Base-by-base conservation (phyloP, 164 flowering plant genomes). In the Nymphaea thermarum region DNA sequence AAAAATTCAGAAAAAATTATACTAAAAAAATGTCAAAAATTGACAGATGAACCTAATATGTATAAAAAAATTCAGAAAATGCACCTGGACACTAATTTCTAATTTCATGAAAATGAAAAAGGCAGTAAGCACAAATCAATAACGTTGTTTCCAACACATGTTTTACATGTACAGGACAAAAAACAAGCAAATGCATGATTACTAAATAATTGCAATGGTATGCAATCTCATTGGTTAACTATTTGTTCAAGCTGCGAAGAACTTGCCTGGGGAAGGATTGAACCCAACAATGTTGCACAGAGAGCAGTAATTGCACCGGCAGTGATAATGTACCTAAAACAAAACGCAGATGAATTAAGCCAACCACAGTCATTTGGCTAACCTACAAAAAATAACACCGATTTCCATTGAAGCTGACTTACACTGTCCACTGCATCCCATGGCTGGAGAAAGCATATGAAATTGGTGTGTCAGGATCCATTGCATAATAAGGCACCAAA, bases 381-480 rank as follows among this genome's bases (percentile, higher is more conserved):
- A 25, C 36, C 7, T 47, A 47, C 12, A 47, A 47, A 4, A 47
- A 14, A 7, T 5, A 47, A 14, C 6, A 47, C 11, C 11, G 12
- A 47, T 47, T 7, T 47, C 7, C 55, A 6, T 47, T 7, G 12
- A 2, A 47, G 55, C 11, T 42, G 62, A 74, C 98, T 87, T 79
- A 94, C 99, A 84, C 85, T 67, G 98, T 98, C 99, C 99, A 91
- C 42, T 92, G 85, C 86, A 90, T 83, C 71, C 97, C 98, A 73
- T 88, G 83, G 70, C 76, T 79, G 45, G 92, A 77, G 83, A 94
- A 91, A 65, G 96, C 99, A 74, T 92, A 84, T 12, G 99, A 91
- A 68, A 94, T 88, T 66, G 99, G 99, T 42, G 96, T 94, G 74
- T 94, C 99, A 51, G 96, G 96, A 79, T 94, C 98, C 96, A 94